Evolutionary conservation across 768 basidiomycete species (phyloP).

Genomic region (Rhodotorula toruloides): DNA sequence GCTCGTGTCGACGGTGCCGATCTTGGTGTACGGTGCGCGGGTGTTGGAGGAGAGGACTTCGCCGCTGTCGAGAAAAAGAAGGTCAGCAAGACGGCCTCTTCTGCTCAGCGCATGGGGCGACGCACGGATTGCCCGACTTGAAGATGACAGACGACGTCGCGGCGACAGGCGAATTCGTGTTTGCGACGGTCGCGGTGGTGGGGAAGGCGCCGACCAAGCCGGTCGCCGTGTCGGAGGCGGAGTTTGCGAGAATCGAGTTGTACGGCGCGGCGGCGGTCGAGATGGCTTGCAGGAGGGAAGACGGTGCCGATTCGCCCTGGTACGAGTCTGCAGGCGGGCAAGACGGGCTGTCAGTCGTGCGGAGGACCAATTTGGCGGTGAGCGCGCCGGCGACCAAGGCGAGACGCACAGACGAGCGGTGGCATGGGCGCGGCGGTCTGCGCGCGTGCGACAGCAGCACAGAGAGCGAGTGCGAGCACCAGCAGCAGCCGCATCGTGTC

Average conservation of each 20-base stretch:
- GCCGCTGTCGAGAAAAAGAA: background rate
- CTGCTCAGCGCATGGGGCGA: background rate
- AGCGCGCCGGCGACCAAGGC: background rate
- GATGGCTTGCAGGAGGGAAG: constrained; percentile 15
- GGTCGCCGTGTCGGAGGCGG: constrained; percentile 22
- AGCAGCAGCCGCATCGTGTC: background rate
- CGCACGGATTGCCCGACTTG: constrained; percentile 12
- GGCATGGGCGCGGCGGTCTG: constrained; percentile 1
- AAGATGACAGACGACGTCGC: constrained; percentile 1
- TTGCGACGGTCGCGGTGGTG: constrained; percentile 13
- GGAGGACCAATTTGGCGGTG: too few relatives aligned
- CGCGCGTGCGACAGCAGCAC: background rate
- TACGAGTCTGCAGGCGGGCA: constrained; percentile 7
- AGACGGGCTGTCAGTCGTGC: too few relatives aligned
- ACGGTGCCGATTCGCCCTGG: constrained; percentile 17
- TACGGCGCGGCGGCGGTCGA: constrained; percentile 18
- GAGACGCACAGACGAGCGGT: background rate
- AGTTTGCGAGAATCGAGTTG: background rate
- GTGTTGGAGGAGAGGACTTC: constrained; percentile 19
- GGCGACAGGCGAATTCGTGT: constrained; percentile 14
- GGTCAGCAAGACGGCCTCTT: too few relatives aligned
- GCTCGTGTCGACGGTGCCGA: constrained; percentile 14
- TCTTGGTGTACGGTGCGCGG: constrained; percentile 18
- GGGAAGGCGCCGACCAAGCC: constrained; percentile 16
- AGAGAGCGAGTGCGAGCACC: background rate